Percentiles rank a stretch among this genome's conserved stretches.
Evolutionary conservation across 2,329 filamentous ascomycete species (phyloP).

Genomic region (Sarocladium kiliense): DNA sequence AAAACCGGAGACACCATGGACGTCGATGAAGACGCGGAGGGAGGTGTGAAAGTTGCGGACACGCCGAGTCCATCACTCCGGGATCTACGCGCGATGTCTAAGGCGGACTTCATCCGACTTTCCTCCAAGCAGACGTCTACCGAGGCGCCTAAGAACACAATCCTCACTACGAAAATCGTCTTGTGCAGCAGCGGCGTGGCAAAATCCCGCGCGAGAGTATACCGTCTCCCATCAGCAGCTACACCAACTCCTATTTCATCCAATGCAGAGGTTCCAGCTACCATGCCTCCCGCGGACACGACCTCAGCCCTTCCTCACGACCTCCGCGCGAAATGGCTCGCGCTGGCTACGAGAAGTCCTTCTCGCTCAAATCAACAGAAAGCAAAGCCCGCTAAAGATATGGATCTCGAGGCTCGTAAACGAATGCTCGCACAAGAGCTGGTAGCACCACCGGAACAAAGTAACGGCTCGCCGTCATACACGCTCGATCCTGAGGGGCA

Average conservation of each 20-base stretch:
- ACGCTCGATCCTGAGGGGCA: conserved; percentile 41
- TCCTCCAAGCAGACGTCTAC: conserved; percentile 15
- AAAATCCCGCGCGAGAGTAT: conserved; percentile 71
- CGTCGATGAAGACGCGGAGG: conserved; percentile 17
- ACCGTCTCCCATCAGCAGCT: conserved; percentile 59
- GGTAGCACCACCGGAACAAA: conserved; percentile 27
- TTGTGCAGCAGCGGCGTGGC: conserved; percentile 68
- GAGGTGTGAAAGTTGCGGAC: not conserved
- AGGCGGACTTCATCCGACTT: conserved; percentile 12
- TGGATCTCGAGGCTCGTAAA: conserved; percentile 32
- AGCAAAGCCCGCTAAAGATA: conserved; percentile 13
- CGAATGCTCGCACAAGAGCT: conserved; percentile 44
- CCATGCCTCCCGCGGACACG: conserved; percentile 25
- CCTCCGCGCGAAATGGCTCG: conserved; percentile 68
- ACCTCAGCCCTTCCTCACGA: conserved; percentile 32
- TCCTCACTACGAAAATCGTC: conserved; percentile 61
- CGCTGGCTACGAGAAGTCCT: conserved; percentile 35
- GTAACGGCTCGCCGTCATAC: conserved; percentile 30
- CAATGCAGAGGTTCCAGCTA: conserved; percentile 41
- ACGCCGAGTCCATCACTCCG: not conserved
- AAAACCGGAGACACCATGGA: conserved; percentile 27
- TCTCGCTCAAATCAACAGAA: conserved; percentile 7
- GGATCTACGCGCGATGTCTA: conserved; percentile 10
- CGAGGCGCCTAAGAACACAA: conserved; percentile 27
- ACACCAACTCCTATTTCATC: conserved; percentile 20